These are phyloP conservation scores for Marasmius sp. DNA, from an alignment of 1,284 basidiomycete species.

Conservation along the genomic window DNA sequence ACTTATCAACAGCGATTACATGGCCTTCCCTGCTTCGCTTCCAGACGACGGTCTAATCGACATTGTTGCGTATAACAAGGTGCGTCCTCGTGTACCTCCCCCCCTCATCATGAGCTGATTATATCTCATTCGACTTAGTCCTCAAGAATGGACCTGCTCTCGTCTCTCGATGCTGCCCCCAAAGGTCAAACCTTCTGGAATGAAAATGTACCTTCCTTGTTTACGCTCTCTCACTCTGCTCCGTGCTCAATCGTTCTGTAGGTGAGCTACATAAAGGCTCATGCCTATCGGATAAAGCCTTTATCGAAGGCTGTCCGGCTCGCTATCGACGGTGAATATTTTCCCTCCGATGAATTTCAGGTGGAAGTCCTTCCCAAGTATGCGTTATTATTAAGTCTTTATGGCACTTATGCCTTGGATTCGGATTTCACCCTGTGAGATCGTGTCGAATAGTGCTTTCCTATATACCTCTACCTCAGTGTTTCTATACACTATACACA, in stretches of 20 bases:
- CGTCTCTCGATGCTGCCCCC: conserved; percentile 66
- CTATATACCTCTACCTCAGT: not conserved
- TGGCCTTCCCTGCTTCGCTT: conserved; percentile 84
- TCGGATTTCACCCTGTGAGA: conserved; percentile 28
- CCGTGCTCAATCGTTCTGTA: conserved; percentile 27
- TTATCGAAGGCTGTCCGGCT: conserved; percentile 53
- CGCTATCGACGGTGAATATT: conserved; percentile 82
- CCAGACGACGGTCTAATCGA: conserved; percentile 84
- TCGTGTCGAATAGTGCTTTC: not conserved
- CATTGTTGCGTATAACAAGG: conserved; percentile 68
- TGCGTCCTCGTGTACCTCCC: conserved; percentile 30
- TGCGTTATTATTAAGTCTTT: conserved; percentile 69
- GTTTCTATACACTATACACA: not conserved
- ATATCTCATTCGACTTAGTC: conserved; percentile 34
- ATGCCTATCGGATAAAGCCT: conserved; percentile 76
- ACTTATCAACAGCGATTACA: conserved; percentile 59
- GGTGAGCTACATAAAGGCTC: conserved; percentile 80
- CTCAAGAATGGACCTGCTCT: conserved; percentile 56
- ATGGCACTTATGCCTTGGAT: conserved; percentile 64
- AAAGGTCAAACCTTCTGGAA: conserved; percentile 72
- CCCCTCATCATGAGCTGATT: not conserved
- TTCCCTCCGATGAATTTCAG: conserved; percentile 79
- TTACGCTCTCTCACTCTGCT: not conserved
- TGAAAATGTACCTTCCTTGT: conserved; percentile 46
- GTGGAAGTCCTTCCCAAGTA: conserved; percentile 79